Base-by-base conservation (phyloP, 805 yeast genomes). In the Yamadazyma endophytica region DNA sequence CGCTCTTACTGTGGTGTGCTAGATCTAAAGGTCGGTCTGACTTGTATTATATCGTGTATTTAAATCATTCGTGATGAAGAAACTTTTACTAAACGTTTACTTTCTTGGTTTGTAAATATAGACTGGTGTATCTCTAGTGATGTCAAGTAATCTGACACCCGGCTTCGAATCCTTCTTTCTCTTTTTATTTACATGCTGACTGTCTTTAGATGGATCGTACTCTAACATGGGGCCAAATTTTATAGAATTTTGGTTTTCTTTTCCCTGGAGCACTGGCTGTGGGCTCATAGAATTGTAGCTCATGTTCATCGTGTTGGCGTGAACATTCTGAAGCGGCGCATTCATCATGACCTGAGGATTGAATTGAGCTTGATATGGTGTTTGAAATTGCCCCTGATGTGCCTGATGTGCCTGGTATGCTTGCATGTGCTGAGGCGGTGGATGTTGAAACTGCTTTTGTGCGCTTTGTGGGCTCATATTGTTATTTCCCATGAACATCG, bases 211-310 rank as follows among this genome's bases (percentile, higher is more conserved):
- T 9, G 70, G 69, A 36, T 63, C 67, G 32, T 63, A 63, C 33
- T 49, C 68, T 24, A 63, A 36, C 37, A 63, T 62, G 6, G 70
- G 67, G 19, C 66, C 64, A 40, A 61, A 61, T 32, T 52, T 58
- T 29, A 63, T 58, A 11, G 55, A 52, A 32, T 29, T 36, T 13
- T 13, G 33, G 16, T 32, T 35, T 13, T 35, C 37, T 29, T 35
- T 40, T 16, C 17, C n/a, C n/a, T n/a, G n/a, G n/a, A n/a, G n/a
- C n/a, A n/a, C n/a, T n/a, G n/a, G n/a, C n/a, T n/a, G 41, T 26
- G 47, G 42, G 22, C 24, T 15, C 9, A 24, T 13, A n/a, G 11
- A 15, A 26, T 17, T 20, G 13, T 17, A 13, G 35, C 12, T 6
- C 19, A 24, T 13, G 6, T 32, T 28, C 12, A 37, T 30, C 24